Evolutionary conservation across 169 alveolate species (phyloP).

Genomic region (Cryptosporidium ryanae): DNA sequence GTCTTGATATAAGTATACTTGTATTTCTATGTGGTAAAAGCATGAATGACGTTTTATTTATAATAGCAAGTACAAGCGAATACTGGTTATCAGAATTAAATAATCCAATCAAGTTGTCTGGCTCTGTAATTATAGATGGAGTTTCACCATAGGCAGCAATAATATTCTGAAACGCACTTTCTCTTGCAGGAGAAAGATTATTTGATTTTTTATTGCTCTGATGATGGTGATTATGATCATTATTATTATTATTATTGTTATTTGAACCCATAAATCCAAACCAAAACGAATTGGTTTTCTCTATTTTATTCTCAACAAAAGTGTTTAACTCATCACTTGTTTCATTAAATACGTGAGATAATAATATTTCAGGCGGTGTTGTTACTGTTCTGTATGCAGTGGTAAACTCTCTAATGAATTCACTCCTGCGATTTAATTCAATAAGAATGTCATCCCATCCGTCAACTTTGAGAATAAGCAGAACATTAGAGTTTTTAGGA

Average conservation of each 20-base stretch:
- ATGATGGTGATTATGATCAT: background rate
- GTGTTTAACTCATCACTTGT: background rate
- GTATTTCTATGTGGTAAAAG: constrained; percentile 73
- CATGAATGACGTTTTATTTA: constrained; percentile 39
- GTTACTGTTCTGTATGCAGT: constrained; percentile 52
- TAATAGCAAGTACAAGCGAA: constrained; percentile 64
- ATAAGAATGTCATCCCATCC: constrained; percentile 74
- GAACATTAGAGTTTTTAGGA: constrained; percentile 59
- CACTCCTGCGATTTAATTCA: constrained; percentile 64
- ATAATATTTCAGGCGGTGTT: constrained; percentile 67
- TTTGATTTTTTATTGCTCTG: background rate
- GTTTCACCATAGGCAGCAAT: constrained; percentile 70
- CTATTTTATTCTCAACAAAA: constrained; percentile 11
- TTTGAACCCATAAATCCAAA: constrained; percentile 33
- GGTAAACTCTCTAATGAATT: constrained; percentile 47
- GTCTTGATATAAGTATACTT: constrained; percentile 58
- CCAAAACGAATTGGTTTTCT: constrained; percentile 47
- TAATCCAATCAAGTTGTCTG: constrained; percentile 59
- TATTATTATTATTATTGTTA: background rate
- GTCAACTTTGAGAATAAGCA: constrained; percentile 38
- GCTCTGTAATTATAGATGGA: constrained; percentile 53
- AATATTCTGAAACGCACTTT: constrained; percentile 50
- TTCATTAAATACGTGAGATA: constrained; percentile 41
- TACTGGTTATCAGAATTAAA: constrained; percentile 68
- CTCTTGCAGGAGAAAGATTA: constrained; percentile 54